Conservation (phyloP, 768 basidiomycete species). For the Antrodiella citrinella region DNA sequence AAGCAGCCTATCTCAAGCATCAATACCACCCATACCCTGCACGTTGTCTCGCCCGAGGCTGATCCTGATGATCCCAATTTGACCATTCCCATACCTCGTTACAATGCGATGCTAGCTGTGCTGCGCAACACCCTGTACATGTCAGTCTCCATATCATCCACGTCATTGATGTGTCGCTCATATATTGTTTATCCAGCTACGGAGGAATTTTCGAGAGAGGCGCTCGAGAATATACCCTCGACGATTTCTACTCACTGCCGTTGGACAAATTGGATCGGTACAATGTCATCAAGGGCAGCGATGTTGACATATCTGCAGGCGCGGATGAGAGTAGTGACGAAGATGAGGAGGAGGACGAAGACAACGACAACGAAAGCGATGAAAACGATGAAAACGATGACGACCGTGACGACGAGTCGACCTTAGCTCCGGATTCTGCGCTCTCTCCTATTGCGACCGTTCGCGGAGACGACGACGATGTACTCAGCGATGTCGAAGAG, state of each 20-base stretch:
- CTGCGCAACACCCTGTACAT: slow-evolving; percentile 81
- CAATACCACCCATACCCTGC: background rate
- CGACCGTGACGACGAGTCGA: slow-evolving; percentile 12
- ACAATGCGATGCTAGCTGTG: slow-evolving; percentile 86
- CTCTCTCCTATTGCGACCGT: background rate
- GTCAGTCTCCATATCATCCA: slow-evolving; percentile 32
- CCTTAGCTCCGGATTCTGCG: background rate
- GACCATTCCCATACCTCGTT: slow-evolving; percentile 62
- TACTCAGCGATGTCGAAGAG: slow-evolving; percentile 24
- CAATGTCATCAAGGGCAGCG: slow-evolving; percentile 62
- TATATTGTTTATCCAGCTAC: slow-evolving; percentile 40
- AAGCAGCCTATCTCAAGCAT: no score
- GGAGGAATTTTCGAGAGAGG: slow-evolving; percentile 86
- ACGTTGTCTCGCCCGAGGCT: slow-evolving; percentile 19
- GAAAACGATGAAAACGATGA: slow-evolving; percentile 29
- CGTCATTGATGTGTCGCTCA: background rate
- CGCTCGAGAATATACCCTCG: slow-evolving; percentile 77
- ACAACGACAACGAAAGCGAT: slow-evolving; percentile 47
- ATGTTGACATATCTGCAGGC: slow-evolving; percentile 50
- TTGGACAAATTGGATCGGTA: slow-evolving; percentile 82
- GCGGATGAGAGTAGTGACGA: slow-evolving; percentile 57
- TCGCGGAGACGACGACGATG: slow-evolving; percentile 11
- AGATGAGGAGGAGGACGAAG: slow-evolving; percentile 51
- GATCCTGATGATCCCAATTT: slow-evolving; percentile 60
- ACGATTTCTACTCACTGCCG: slow-evolving; percentile 76